Evolutionary conservation across 2,329 filamentous ascomycete genomes (phyloP), one percentile per base, ranked within the genome.

Genomic region (Aspergillus sclerotialis): DNA sequence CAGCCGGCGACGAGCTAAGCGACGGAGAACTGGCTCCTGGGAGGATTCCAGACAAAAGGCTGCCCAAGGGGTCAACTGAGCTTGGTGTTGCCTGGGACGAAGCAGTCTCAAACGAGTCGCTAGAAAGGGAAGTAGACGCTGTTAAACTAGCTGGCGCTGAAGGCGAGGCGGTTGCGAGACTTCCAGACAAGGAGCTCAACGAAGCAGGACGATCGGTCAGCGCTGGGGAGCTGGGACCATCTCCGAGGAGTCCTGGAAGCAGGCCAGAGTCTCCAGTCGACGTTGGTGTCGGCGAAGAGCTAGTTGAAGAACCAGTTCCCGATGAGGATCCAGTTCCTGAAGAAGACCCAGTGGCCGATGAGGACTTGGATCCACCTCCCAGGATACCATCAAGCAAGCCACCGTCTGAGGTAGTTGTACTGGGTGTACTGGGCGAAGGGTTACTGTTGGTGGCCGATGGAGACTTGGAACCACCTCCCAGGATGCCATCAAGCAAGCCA

Each of bases 371-470:
- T 4, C 6, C 27, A 29, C 27, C 27, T 15, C 27, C 27, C 3
- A 29, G 13, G 27, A 29, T 2, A 6, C 28, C 28, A n/a, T 14
- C 35, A 8, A 37, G 25, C 21, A 36, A 10, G 4, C 34, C 32
- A 14, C 26, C 24, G 4, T 14, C 16, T 8, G n/a, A n/a, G n/a
- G n/a, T n/a, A n/a, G n/a, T n/a, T n/a, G n/a, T n/a, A n/a, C n/a
- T n/a, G n/a, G n/a, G n/a, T 23, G 19, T 6, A 10, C 19, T n/a
- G n/a, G n/a, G n/a, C n/a, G n/a, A n/a, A n/a, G n/a, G n/a, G n/a
- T 29, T 15, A 21, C 23, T 14, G 7, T 21, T 19, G 19, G n/a
- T n/a, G n/a, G n/a, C n/a, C n/a, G n/a, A n/a, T 13, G 13, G 13
- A 15, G 26, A 12, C n/a, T 29, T 8, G 23, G 23, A 25, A 5